Evolutionary conservation across 2,329 filamentous ascomycete species (phyloP).

Genomic region (Fonsecaea erecta): DNA sequence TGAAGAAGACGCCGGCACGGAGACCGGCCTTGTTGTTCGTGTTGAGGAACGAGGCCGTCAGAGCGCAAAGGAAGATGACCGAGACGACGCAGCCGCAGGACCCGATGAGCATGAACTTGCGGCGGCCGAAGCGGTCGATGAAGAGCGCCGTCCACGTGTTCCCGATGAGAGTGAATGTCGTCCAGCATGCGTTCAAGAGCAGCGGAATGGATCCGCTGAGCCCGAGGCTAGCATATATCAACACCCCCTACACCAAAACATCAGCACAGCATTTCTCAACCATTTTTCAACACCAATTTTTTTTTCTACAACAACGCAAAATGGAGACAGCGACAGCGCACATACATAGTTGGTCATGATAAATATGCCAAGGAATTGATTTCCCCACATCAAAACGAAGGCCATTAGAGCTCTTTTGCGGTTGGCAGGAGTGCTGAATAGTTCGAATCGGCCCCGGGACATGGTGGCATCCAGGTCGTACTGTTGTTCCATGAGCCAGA

Average conservation of each 20-base stretch:
- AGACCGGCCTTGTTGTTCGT: slow-evolving; percentile 44
- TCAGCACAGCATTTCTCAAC: too few species aligned
- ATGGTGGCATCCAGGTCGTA: slow-evolving; percentile 45
- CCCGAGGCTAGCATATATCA: slow-evolving; percentile 47
- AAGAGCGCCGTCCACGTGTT: slow-evolving; percentile 51
- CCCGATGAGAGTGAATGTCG: slow-evolving; percentile 48
- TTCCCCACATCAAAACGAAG: slow-evolving; percentile 48
- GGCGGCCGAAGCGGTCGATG: slow-evolving; percentile 43
- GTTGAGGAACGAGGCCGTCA: slow-evolving; percentile 45
- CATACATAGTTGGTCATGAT: slow-evolving; percentile 28
- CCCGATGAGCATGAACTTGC: slow-evolving; percentile 44
- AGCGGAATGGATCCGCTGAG: slow-evolving; percentile 48
- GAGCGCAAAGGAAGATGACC: slow-evolving; percentile 46
- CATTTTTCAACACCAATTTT: too few species aligned
- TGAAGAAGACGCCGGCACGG: slow-evolving; percentile 48
- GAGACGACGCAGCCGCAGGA: slow-evolving; percentile 47
- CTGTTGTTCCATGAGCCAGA: slow-evolving; percentile 53
- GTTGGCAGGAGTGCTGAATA: slow-evolving; percentile 51
- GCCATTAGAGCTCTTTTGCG: slow-evolving; percentile 48
- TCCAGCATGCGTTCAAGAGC: slow-evolving; percentile 52
- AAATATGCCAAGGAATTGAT: slow-evolving; percentile 44
- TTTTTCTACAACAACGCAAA: slow-evolving; percentile 35
- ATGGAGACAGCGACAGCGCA: too few species aligned
- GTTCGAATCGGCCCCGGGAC: slow-evolving; percentile 43
- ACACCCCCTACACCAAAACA: slow-evolving; percentile 47